Evolutionary conservation across 2,329 filamentous ascomycete species (phyloP).

Genomic region (Ceratocystis lukuohia): DNA sequence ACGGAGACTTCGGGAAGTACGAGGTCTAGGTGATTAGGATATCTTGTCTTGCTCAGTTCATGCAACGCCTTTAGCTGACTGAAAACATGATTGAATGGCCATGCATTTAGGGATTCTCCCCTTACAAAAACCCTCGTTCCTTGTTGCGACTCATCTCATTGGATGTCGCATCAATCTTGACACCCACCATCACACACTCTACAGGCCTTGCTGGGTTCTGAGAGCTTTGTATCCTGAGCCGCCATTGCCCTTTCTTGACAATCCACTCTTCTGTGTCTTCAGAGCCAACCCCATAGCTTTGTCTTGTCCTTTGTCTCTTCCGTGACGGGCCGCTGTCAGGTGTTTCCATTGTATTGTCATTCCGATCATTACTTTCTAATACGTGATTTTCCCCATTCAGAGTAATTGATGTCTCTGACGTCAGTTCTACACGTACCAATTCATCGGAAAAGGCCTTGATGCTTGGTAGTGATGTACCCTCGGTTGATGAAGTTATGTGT

Average conservation of each 20-base stretch:
- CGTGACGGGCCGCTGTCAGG: slow-evolving; percentile 21
- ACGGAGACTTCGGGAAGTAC: neutral
- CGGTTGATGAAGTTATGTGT: neutral
- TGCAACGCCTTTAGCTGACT: neutral
- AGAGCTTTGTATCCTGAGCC: slow-evolving; percentile 48
- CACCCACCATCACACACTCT: slow-evolving; percentile 61
- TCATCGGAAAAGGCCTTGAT: slow-evolving; percentile 50
- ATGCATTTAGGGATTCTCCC: neutral
- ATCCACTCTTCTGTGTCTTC: slow-evolving; percentile 39
- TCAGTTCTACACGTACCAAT: slow-evolving; percentile 51
- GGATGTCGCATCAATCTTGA: slow-evolving; percentile 61
- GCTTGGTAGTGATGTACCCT: slow-evolving; percentile 29
- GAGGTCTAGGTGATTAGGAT: neutral
- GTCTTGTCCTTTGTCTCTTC: slow-evolving; percentile 18
- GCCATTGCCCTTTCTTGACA: slow-evolving; percentile 57
- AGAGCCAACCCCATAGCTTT: neutral
- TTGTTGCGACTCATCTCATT: slow-evolving; percentile 54
- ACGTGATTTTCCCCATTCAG: slow-evolving; percentile 43
- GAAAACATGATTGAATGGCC: neutral
- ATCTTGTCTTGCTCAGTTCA: neutral
- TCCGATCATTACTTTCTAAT: slow-evolving; percentile 23
- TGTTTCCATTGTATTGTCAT: slow-evolving; percentile 22
- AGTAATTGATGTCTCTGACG: slow-evolving; percentile 40
- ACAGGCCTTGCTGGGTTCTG: slow-evolving; percentile 35
- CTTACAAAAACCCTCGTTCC: slow-evolving; percentile 46